These are phyloP conservation scores for Chalciporus pseudorubinellus DNA, from an alignment of 768 basidiomycete species.

Conservation along the genomic window DNA sequence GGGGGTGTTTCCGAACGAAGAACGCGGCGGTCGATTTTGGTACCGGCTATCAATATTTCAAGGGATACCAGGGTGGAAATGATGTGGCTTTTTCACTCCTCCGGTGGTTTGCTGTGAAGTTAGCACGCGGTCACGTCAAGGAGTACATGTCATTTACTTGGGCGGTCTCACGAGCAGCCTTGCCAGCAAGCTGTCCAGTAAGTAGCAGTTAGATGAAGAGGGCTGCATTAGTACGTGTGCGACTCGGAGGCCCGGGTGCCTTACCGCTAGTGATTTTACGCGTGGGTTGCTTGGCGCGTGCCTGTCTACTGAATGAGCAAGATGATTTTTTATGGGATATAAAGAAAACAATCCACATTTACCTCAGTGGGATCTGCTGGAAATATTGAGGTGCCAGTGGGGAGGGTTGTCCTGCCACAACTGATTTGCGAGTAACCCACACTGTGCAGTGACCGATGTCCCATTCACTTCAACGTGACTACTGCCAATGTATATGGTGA, in stretches of 20 bases:
- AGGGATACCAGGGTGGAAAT: conserved; percentile 78
- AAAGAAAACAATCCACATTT: too few relatives aligned
- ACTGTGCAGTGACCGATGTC: conserved; percentile 14
- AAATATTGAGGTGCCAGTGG: not conserved
- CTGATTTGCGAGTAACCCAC: conserved; percentile 12
- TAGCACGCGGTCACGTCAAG: not conserved
- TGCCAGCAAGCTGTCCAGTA: conserved; percentile 52
- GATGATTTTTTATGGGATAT: too few relatives aligned
- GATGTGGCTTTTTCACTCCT: conserved; percentile 90
- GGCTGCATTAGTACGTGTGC: conserved; percentile 41
- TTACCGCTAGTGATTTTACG: conserved; percentile 71
- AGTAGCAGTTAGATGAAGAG: too few relatives aligned
- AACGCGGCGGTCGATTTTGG: conserved; percentile 83
- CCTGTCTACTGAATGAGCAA: conserved; percentile 33
- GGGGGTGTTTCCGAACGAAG: conserved; percentile 80
- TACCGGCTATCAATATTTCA: conserved; percentile 81
- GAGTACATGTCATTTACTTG: conserved; percentile 31
- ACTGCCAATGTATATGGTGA: conserved; percentile 3
- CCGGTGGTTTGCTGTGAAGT: conserved; percentile 47
- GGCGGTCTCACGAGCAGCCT: conserved; percentile 49
- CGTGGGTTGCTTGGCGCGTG: conserved; percentile 68
- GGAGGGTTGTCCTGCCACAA: too few relatives aligned
- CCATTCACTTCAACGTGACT: conserved; percentile 17
- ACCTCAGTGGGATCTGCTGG: too few relatives aligned
- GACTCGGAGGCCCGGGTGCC: too few relatives aligned